These are phyloP conservation scores for Coemansia umbellata DNA, from an alignment of 192 early-diverging fungal genomes.

Conservation along the genomic window DNA sequence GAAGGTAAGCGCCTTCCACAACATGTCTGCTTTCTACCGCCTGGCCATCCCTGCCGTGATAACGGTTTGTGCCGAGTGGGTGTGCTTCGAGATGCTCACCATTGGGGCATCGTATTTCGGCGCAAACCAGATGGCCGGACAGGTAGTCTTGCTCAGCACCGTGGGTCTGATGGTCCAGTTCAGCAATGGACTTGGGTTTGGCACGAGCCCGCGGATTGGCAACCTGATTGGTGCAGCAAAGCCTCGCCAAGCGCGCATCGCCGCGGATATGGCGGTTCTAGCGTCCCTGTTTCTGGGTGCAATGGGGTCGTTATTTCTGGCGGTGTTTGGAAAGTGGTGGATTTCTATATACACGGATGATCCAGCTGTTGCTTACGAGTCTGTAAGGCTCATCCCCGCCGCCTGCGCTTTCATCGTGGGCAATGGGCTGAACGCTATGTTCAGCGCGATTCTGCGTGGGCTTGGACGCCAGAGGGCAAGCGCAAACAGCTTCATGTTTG, in stretches of 20 bases:
- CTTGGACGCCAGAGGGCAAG: constrained; percentile 46
- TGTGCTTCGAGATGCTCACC: constrained; percentile 69
- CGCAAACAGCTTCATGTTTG: constrained; percentile 44
- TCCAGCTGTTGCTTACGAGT: constrained; percentile 60
- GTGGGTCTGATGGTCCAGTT: constrained; percentile 64
- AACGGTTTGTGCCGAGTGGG: constrained; percentile 79
- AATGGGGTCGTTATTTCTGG: constrained; percentile 3
- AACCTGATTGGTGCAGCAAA: constrained; percentile 65
- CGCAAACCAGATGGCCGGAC: constrained; percentile 67
- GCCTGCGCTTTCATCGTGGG: constrained; percentile 59
- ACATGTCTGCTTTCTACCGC: constrained; percentile 56
- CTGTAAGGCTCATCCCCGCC: constrained; percentile 65
- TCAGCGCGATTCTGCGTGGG: constrained; percentile 51
- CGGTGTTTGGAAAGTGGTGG: constrained; percentile 25
- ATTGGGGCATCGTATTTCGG: constrained; percentile 75
- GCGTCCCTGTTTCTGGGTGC: constrained; percentile 53
- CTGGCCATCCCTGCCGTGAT: constrained; percentile 76
- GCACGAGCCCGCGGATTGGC: constrained; percentile 73
- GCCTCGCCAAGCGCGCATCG: constrained; percentile 56
- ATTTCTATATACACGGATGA: constrained; percentile 61
- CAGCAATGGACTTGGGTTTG: constrained; percentile 71
- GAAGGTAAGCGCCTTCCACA: constrained; percentile 61
- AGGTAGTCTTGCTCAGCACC: constrained; percentile 61
- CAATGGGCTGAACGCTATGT: constrained; percentile 55
- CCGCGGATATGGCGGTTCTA: constrained; percentile 49